phyloP scores from a whole-genome alignment of 345 rosid genomes.

The Stellera chamaejasme region DNA sequence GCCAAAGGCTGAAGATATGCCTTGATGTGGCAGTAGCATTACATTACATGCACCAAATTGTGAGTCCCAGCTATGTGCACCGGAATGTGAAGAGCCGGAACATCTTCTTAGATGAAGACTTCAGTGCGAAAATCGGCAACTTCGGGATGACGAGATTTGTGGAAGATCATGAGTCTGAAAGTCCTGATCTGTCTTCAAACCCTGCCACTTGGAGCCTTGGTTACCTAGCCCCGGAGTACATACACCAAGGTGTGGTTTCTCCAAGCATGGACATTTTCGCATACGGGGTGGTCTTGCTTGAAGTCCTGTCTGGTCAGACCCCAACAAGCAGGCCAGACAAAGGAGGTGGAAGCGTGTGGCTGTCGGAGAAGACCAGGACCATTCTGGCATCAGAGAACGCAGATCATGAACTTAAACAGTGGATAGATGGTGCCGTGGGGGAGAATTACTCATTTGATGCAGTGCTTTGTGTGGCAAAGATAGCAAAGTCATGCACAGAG shows the following conservation, averaged over 20 bases:
- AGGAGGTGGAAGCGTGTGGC: constrained; percentile 31
- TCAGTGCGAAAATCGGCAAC: constrained; percentile 70
- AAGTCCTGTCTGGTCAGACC: constrained; percentile 62
- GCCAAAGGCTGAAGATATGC: constrained; percentile 78
- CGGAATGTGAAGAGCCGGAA: constrained; percentile 60
- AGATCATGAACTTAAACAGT: constrained; percentile 41
- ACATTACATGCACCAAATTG: constrained; percentile 78
- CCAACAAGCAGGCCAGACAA: constrained; percentile 38
- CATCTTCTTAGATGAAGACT: constrained; percentile 82
- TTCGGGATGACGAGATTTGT: constrained; percentile 59
- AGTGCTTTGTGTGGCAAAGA: constrained; percentile 53
- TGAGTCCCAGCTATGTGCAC: constrained; percentile 70
- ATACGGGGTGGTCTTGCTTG: constrained; percentile 61
- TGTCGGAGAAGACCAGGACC: constrained; percentile 33
- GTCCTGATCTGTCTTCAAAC: constrained; percentile 20
- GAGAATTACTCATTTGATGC: constrained; percentile 63
- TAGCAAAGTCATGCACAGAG: constrained; percentile 60
- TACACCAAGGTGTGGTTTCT: constrained; percentile 38
- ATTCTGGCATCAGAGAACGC: constrained; percentile 35
- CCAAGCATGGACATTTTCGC: constrained; percentile 59
- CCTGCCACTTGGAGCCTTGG: constrained; percentile 33
- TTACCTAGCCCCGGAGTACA: constrained; percentile 52
- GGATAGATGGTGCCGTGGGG: constrained; percentile 70
- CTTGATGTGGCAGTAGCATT: constrained; percentile 80
- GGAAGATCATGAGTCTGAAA: constrained; percentile 24